phyloP scores from a whole-genome alignment of 2,329 filamentous ascomycete genomes.

The Talaromyces pinophilus region DNA sequence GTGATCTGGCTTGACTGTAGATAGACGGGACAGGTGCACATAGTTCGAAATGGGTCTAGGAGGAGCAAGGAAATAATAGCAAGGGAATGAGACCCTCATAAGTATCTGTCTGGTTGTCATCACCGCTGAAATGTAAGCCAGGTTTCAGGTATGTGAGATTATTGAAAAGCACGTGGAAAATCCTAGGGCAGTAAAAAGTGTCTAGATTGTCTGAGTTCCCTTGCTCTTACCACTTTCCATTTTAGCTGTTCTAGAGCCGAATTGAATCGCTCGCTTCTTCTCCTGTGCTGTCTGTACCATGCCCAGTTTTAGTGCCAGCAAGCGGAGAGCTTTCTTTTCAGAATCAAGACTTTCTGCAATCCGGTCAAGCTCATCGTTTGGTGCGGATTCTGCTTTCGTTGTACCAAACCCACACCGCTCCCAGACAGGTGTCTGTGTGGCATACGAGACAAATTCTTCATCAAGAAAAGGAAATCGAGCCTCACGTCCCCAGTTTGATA shows the following conservation, averaged over 20 bases:
- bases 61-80: not conserved
- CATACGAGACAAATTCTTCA: slow-evolving; percentile 80
- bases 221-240: slow-evolving; percentile 69
- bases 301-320: slow-evolving; percentile 73
- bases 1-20: slow-evolving; percentile 22
- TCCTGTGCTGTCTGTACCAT: slow-evolving; percentile 74
- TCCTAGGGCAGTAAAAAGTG: not conserved
- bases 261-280: slow-evolving; percentile 91
- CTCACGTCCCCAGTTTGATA: slow-evolving; percentile 86
- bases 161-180: not conserved
- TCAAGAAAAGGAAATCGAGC: slow-evolving; percentile 89
- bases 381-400: slow-evolving; percentile 27
- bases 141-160: not conserved
- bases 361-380: slow-evolving; percentile 24
- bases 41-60: not conserved
- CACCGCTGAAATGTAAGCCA: slow-evolving; percentile 34
- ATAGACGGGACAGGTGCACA: slow-evolving; percentile 11
- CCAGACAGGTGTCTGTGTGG: slow-evolving; percentile 71
- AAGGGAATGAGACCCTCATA: slow-evolving; percentile 35
- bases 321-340: slow-evolving; percentile 76
- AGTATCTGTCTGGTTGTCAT: slow-evolving; percentile 49
- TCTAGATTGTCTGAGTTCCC: slow-evolving; percentile 57
- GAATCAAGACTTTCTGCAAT: slow-evolving; percentile 59
- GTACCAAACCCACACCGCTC: slow-evolving; percentile 87
- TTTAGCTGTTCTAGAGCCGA: slow-evolving; percentile 78